A percentile compares a stretch with the other conserved stretches of the same genome.
Evolutionary conservation across 441 rosid species (phyloP).

Genomic region (Euphorbia corollata): DNA sequence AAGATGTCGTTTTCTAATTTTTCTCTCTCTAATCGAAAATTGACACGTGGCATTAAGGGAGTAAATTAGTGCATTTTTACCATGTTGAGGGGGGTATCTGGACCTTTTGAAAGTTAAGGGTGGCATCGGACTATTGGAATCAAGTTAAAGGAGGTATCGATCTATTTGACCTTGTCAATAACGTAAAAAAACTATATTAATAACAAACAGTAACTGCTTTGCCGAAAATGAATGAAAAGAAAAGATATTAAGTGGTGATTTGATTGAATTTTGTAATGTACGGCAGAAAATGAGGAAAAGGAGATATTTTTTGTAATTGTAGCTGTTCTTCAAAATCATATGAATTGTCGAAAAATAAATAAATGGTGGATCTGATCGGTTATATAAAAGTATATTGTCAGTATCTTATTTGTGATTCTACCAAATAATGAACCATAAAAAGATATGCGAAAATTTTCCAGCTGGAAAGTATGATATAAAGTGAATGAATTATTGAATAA

Average conservation of each 20-base stretch:
- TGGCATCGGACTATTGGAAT: too few species aligned
- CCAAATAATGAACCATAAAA: slow-evolving; percentile 4
- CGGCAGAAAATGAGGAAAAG: slow-evolving; percentile 19
- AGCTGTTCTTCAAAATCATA: slow-evolving; percentile 12
- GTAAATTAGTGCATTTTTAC: too few species aligned
- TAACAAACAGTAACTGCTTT: too few species aligned
- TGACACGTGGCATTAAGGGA: too few species aligned
- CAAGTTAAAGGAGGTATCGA: too few species aligned
- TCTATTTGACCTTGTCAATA: too few species aligned
- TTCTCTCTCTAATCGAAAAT: too few species aligned
- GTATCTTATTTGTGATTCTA: neutral
- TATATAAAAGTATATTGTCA: slow-evolving; percentile 2
- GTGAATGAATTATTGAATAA: slow-evolving; percentile 25
- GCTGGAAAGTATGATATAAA: slow-evolving; percentile 29
- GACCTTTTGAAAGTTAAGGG: too few species aligned
- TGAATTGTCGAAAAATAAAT: neutral
- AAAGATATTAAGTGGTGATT: neutral
- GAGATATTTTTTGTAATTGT: slow-evolving; percentile 7
- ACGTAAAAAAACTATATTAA: too few species aligned
- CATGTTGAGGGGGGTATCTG: too few species aligned
- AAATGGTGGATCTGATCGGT: slow-evolving; percentile 17
- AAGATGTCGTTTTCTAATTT: too few species aligned
- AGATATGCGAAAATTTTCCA: slow-evolving; percentile 19
- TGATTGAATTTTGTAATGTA: slow-evolving; percentile 17
- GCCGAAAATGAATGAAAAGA: too few species aligned